Evolutionary conservation across 2,329 filamentous ascomycete genomes (phyloP), one percentile per base, ranked within the genome.

Genomic region (Ophiostoma novo-ulmi): DNA sequence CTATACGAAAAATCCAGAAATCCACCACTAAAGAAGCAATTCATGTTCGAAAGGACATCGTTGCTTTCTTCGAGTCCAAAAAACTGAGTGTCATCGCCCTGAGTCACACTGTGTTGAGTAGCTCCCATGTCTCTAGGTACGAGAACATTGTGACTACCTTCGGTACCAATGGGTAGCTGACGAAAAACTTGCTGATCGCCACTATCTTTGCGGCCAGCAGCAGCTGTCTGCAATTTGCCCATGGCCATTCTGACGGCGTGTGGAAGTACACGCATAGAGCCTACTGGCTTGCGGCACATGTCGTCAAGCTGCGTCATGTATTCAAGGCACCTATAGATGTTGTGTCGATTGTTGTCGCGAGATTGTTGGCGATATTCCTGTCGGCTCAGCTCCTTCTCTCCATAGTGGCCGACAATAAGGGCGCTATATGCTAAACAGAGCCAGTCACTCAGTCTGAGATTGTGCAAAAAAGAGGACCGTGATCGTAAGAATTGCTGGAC

Each of bases 351-450:
- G 39, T 35, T 41, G 39, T 44, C 65, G n/a, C 11, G 38, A 17
- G 39, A 22, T 17, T 67, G 65, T 14, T 48, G 65, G 11, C 38
- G 38, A 26, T 26, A 31, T 3, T 67, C 64, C 13, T 44, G 38
- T 17, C 36, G 64, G 14, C 39, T 67, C 10, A 67, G 39, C 14
- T 67, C 65, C 13, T 26, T 41, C 65, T 67, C 65, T 14, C 65
- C 65, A 10, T 67, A 67, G 36, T 67, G 65, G 22, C 65, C 65
- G 13, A 67, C 65, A 35, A 67, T 67, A 13, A 67, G 39, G 38
- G 65, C 65, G 22, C 65, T 67, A 22, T 67, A 67, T 39, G 65
- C 65, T 22, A 67, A 39, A 20, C 65, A 67, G 5, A 67, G 65
- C 65, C 65, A 67, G 11, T 67, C 65, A 41, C 65, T 67, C 10